Evolutionary conservation across 148 eudicot genomes (phyloP), one percentile per base, ranked within the genome.

Genomic region (Chenopodium album): DNA sequence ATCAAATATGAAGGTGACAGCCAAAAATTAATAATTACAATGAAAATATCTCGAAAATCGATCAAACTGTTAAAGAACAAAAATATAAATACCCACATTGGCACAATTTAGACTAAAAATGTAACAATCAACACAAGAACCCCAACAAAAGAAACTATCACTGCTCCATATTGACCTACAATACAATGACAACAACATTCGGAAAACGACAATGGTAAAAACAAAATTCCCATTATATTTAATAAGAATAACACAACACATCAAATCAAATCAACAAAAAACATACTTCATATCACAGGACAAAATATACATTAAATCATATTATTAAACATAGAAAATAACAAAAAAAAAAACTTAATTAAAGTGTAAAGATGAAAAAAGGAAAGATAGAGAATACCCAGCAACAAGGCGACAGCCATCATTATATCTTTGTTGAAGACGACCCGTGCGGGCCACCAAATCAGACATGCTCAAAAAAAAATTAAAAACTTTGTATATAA

Each of bases 381-480:
- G 4, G 14, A 67, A 64, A 52, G 13, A 56, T 9, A 62, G 75
- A 69, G 17, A 23, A 76, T 88, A 86, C 91, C 89, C 88, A 64
- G 91, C 88, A 83, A 89, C 88, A 82, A 87, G 91, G 79, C 91
- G 89, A 89, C 85, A 87, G 28, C 88, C 89, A 77, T 72, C 87
- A 69, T 87, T 82, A 63, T 89, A 89, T 71, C 91, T 81, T 82
- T 87, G 91, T 67, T 85, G 87, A 85, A 80, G 89, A 80, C 88
- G 89, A 83, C 88, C 89, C 54, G 85, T 89, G 63, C 91, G 86
- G 50, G 88, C 89, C 84, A 89, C 89, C 81, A 89, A 85, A 77
- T 86, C 87, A 47, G 83, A 77, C 88, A 88, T 88, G 8, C 81
- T 76, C 22, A 56, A 56, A 3, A 2, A 31, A 73, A 62, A 4